These are phyloP conservation scores for Marasmius tenuissimus DNA, from an alignment of 1,284 basidiomycete species.

Conservation along the genomic window DNA sequence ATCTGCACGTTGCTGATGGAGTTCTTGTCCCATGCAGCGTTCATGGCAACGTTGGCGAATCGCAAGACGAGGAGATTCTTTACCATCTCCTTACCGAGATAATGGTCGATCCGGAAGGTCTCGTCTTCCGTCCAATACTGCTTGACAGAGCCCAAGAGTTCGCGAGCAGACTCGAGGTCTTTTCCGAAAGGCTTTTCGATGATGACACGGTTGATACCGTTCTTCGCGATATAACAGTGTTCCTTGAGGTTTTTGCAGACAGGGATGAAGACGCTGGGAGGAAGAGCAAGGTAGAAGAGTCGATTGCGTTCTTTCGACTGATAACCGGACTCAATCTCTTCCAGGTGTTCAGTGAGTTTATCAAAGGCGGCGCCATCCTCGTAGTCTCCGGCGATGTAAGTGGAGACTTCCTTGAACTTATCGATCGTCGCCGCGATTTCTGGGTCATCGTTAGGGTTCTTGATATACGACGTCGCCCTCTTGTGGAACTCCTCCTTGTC, in stretches of 20 bases:
- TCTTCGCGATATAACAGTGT: constrained; percentile 70
- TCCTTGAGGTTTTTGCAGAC: constrained; percentile 84
- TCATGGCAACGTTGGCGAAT: constrained; percentile 90
- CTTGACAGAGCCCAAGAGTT: constrained; percentile 80
- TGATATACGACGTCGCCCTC: constrained; percentile 83
- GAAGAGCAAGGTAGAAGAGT: constrained; percentile 92
- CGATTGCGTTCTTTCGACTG: constrained; percentile 68
- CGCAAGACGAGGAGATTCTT: constrained; percentile 94
- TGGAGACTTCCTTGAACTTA: constrained; percentile 77
- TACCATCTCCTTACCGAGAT: constrained; percentile 98
- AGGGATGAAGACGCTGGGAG: constrained; percentile 89
- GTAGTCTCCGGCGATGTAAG: constrained; percentile 87
- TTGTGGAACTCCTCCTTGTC: constrained; percentile 83
- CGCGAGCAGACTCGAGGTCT: constrained; percentile 84
- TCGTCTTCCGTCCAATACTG: constrained; percentile 91
- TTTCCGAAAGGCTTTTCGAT: constrained; percentile 98
- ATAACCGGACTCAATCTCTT: constrained; percentile 76
- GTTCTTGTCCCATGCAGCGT: constrained; percentile 90
- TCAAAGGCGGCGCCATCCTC: constrained; percentile 82
- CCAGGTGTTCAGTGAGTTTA: constrained; percentile 73
- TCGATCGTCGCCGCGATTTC: constrained; percentile 64
- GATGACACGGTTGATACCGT: constrained; percentile 85
- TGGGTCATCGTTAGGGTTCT: constrained; percentile 66
- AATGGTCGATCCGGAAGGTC: constrained; percentile 98
- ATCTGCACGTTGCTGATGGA: constrained; percentile 95